Evolutionary conservation across 169 alveolate genomes (phyloP).

Genomic region (Plasmodium inui): DNA sequence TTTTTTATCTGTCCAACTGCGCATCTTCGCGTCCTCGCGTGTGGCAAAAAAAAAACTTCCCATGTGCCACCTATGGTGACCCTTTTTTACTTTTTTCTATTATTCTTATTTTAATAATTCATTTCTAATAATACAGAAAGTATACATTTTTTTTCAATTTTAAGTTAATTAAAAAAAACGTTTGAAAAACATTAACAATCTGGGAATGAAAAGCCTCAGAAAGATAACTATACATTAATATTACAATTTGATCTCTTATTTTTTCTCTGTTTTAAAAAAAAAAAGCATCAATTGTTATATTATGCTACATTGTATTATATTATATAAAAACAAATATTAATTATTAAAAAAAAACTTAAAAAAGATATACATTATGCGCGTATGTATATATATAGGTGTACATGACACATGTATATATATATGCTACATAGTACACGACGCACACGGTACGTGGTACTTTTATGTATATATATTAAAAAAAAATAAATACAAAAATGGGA

Average conservation of each 20-base stretch:
- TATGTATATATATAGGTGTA: background rate
- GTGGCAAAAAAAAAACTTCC: background rate
- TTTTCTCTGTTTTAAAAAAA: constrained; percentile 3
- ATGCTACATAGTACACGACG: background rate
- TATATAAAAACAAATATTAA: constrained; percentile 24
- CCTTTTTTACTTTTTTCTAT: background rate
- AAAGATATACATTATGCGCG: background rate
- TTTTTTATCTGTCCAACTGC: background rate
- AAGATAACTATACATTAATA: constrained; percentile 1
- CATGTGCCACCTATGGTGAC: background rate
- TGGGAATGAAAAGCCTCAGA: background rate
- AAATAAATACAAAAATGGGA: background rate
- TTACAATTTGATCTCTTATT: background rate
- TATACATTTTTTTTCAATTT: constrained; percentile 2
- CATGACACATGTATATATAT: background rate
- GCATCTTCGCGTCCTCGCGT: background rate
- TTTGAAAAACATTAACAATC: constrained; percentile 8
- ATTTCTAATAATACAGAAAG: background rate
- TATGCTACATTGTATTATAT: background rate
- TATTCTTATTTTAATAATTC: background rate
- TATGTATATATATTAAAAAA: background rate
- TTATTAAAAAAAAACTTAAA: constrained; percentile 37
- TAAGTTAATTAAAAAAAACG: constrained; percentile 28
- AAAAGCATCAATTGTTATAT: background rate
- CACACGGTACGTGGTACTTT: background rate